Evolutionary conservation across 352 stramenopile genomes (phyloP), one percentile per base, ranked within the genome.

Genomic region (Pythium aphanidermatum): DNA sequence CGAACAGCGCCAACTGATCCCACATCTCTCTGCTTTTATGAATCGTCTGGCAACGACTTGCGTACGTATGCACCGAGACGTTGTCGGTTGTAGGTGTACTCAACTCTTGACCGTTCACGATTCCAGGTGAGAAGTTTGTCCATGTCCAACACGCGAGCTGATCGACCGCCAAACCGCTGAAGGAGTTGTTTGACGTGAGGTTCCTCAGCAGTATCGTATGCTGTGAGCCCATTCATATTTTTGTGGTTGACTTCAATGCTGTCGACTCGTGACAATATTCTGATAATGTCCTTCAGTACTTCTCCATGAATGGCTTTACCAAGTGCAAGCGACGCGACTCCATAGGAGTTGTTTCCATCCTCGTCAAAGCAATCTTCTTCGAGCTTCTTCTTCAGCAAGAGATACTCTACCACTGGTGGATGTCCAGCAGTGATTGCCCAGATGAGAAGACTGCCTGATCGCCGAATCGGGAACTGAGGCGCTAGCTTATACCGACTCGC

Each of bases 341-440:
- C 73, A 21, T 81, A 60, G 0, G 69, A 65, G 41, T 83, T 87
- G 58, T 90, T 87, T 16, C 73, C 72, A 41, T 87, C 74, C 52
- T 86, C 73, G 40, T 90, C 78, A 20, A 74, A 76, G 54, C 71
- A 86, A 39, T 83, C 66, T 14, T 31, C 50, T 51, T 82, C 70
- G 1, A 84, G 29, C 21, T 40, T 44, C 30, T 71, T 70, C 36
- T 71, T 62, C 8, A 78, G 55, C 33, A 70, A 46, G 4, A 86
- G 33, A 52, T 73, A 70, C 32, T 81, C 65, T 9, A 82, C 68
- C 6, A 83, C 38, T 4, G 48, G 19, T 2, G 36, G 49, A 30
- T 79, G 67, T 2, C 47, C 63, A 23, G 58, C 61, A 1, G 68
- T 80, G 43, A 87, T 82, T 4, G 74, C 72, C 72, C 70, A 84